These are phyloP conservation scores for Xylogone sp. DNA, from an alignment of 2,329 filamentous ascomycete species.

Conservation along the genomic window DNA sequence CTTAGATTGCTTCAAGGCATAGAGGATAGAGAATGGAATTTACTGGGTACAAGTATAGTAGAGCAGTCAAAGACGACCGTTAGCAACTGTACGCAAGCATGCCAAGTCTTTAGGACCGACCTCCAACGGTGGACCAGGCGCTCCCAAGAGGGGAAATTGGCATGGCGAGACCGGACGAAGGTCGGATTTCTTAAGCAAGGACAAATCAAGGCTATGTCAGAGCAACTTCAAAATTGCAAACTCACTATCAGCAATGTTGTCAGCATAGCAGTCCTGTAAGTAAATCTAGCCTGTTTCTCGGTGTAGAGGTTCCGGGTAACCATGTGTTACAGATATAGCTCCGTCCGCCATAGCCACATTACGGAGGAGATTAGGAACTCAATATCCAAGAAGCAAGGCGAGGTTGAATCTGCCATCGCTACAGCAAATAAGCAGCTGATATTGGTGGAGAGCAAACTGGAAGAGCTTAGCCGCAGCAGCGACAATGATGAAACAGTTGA, in stretches of 20 bases:
- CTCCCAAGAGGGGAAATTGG: conserved; percentile 26
- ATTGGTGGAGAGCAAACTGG: conserved; percentile 22
- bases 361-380: conserved; percentile 29
- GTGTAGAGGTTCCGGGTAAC: conserved; percentile 14
- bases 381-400: conserved; percentile 24
- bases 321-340: conserved; percentile 24
- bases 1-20: conserved; percentile 26
- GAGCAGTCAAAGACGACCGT: conserved; percentile 26
- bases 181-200: conserved; percentile 32
- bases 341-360: conserved; percentile 27
- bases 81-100: conserved; percentile 25
- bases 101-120: conserved; percentile 25
- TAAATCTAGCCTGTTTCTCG: conserved; percentile 9
- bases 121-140: conserved; percentile 30
- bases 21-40: conserved; percentile 28
- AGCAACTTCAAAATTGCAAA: conserved; percentile 31
- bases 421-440: conserved; percentile 18
- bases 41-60: conserved; percentile 24
- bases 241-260: conserved; percentile 26
- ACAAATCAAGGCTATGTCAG: conserved; percentile 29
- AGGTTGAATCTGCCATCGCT: conserved; percentile 23
- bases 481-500: conserved; percentile 12
- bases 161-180: conserved; percentile 28
- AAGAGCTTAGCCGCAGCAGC: conserved; percentile 21
- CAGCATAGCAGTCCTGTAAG: conserved; percentile 28